These are phyloP conservation scores for Acacia concinna DNA, from an alignment of 331 rosid genomes.

Conservation along the genomic window DNA sequence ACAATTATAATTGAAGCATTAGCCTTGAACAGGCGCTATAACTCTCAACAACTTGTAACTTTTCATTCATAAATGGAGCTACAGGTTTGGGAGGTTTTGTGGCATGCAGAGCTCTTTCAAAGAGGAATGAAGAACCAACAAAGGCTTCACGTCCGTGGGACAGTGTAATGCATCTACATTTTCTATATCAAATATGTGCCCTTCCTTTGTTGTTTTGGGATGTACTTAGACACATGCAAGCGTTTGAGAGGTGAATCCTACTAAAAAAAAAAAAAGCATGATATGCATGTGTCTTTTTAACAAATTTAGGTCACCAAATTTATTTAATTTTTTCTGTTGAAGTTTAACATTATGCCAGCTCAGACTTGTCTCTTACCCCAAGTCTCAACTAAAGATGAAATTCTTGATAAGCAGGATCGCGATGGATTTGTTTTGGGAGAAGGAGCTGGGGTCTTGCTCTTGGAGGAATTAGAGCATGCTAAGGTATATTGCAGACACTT, in stretches of 20 bases:
- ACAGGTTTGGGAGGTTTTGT: slow-evolving; percentile 80
- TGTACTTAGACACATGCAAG: background rate
- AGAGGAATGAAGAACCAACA: slow-evolving; percentile 65
- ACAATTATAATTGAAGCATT: background rate
- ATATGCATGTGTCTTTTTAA: background rate
- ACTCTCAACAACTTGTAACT: too few species aligned
- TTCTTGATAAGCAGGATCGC: slow-evolving; percentile 45
- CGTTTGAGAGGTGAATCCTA: background rate
- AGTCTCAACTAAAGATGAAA: background rate
- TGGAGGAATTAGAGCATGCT: slow-evolving; percentile 73
- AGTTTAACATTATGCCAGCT: background rate
- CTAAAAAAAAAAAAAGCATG: background rate
- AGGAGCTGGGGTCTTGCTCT: slow-evolving; percentile 68
- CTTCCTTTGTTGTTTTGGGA: background rate
- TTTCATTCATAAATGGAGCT: background rate
- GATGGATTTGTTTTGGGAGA: slow-evolving; percentile 81
- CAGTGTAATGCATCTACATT: slow-evolving; percentile 41
- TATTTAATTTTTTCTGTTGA: background rate
- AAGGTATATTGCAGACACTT: slow-evolving; percentile 39
- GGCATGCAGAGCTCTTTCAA: slow-evolving; percentile 75
- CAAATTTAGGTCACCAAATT: background rate
- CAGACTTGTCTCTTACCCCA: background rate
- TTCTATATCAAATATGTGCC: background rate
- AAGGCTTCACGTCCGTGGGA: slow-evolving; percentile 83
- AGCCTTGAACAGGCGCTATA: too few species aligned